Conservation (phyloP, 352 stramenopile genomes). For the Pythium folliculosum region DNA sequence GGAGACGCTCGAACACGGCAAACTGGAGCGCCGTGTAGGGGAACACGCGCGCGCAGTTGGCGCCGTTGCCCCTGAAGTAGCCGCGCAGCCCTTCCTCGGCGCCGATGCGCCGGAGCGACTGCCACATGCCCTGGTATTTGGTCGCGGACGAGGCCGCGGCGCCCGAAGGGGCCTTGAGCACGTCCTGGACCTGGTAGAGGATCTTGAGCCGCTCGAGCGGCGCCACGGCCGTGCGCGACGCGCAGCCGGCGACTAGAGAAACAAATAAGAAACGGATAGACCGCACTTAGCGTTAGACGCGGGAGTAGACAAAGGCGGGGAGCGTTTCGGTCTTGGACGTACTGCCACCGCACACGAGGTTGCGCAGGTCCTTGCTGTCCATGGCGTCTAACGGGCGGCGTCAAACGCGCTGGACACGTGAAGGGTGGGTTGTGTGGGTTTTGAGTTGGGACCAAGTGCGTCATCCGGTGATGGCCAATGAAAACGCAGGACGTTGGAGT, state of each 20-base stretch:
- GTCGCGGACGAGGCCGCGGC: conserved; percentile 8
- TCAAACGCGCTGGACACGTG: neutral
- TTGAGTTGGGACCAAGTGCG: conserved; percentile 5
- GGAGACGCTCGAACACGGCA: conserved; percentile 62
- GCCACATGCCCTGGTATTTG: conserved; percentile 60
- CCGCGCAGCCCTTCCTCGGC: conserved; percentile 60
- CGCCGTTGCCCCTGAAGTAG: conserved; percentile 80
- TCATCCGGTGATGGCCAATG: conserved; percentile 11
- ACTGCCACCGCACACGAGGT: conserved; percentile 77
- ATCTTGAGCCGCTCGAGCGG: conserved; percentile 83
- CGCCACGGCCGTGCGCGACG: conserved; percentile 68
- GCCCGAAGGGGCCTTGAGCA: conserved; percentile 20
- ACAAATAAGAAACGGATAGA: neutral
- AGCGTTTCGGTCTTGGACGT: conserved; percentile 22
- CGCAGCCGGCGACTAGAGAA: conserved; percentile 59
- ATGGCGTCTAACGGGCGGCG: conserved; percentile 15
- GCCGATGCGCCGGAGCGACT: conserved; percentile 65
- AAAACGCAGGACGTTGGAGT: neutral
- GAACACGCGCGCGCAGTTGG: conserved; percentile 80
- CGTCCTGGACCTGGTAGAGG: conserved; percentile 76
- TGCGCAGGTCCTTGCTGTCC: conserved; percentile 55
- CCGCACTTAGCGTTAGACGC: neutral
- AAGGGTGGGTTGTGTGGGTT: neutral
- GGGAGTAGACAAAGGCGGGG: neutral
- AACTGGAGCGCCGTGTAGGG: conserved; percentile 83